A percentile compares a stretch with the other conserved stretches of the same genome.
Conservation (phyloP, 2,329 filamentous ascomycete species). For the Colletotrichum gigasporum region DNA sequence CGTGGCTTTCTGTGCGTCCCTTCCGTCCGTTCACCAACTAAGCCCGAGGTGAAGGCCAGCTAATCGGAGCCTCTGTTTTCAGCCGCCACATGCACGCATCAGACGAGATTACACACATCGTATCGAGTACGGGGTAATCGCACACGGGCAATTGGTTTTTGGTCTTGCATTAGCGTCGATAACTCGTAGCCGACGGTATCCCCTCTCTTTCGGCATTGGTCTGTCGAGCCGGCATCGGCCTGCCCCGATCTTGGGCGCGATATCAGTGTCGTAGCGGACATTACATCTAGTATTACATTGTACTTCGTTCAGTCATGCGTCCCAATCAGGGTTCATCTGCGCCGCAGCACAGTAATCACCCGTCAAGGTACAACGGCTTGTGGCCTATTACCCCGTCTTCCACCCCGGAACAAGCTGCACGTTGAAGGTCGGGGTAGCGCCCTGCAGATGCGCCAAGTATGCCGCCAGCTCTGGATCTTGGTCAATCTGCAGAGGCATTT, state of each 20-base stretch:
- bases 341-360: too few species aligned
- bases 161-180: neutral
- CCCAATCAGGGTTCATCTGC: neutral
- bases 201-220: neutral
- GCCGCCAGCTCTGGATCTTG: conserved; percentile 77
- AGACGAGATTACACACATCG: neutral
- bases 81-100: conserved; percentile 3
- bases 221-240: neutral
- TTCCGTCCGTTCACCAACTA: neutral
- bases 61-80: neutral
- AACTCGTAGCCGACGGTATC: neutral
- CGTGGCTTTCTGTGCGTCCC: conserved; percentile 7
- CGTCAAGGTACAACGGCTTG: too few species aligned
- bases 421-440: conserved; percentile 52
- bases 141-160: neutral
- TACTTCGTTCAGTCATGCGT: neutral
- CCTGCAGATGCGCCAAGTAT: conserved; percentile 73
- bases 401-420: conserved; percentile 46
- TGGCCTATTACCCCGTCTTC: conserved; percentile 14
- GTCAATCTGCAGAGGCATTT: conserved; percentile 72
- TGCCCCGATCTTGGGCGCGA: neutral
- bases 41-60: neutral
- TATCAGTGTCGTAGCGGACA: neutral
- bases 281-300: neutral
- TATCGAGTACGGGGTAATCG: too few species aligned